These are phyloP conservation scores for Lipomyces mesembrius DNA, from an alignment of 805 yeast species.

Conservation along the genomic window DNA sequence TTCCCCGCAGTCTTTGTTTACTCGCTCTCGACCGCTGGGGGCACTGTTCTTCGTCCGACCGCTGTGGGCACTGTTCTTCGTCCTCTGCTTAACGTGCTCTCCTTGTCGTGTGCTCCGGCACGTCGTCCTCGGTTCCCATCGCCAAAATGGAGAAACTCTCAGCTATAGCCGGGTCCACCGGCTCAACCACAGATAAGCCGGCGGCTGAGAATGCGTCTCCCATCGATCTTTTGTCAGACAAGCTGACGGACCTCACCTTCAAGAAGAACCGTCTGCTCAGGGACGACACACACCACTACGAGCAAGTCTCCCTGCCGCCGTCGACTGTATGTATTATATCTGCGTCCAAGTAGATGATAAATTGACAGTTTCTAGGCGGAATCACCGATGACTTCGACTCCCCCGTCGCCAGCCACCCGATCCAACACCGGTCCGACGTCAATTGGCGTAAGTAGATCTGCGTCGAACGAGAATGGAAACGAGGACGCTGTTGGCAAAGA, in stretches of 20 bases:
- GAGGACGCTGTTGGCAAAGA: slow-evolving; percentile 5
- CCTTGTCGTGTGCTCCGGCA: neutral
- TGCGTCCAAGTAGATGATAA: neutral
- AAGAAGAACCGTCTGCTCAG: slow-evolving; percentile 41
- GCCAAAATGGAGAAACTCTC: too few relatives aligned
- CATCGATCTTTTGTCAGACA: slow-evolving; percentile 30
- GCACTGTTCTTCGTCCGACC: neutral
- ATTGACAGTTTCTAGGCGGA: slow-evolving; percentile 1
- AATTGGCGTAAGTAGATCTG: slow-evolving; percentile 15
- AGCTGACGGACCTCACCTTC: slow-evolving; percentile 38
- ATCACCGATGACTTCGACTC: slow-evolving; percentile 26
- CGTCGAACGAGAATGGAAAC: slow-evolving; percentile 3
- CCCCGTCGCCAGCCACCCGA: slow-evolving; percentile 30
- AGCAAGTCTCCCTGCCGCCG: slow-evolving; percentile 43
- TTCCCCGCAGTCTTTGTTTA: neutral
- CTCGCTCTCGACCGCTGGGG: neutral
- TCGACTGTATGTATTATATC: slow-evolving; percentile 38
- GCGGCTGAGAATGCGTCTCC: slow-evolving; percentile 5
- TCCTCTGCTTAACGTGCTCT: neutral
- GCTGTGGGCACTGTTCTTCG: neutral
- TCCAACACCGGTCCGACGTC: slow-evolving; percentile 23
- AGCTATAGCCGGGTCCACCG: neutral
- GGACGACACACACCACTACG: slow-evolving; percentile 43
- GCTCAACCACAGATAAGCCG: neutral
- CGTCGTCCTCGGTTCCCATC: neutral